phyloP scores from a whole-genome alignment of 768 basidiomycete species.

The Pilatotrama ljubarskyi region DNA sequence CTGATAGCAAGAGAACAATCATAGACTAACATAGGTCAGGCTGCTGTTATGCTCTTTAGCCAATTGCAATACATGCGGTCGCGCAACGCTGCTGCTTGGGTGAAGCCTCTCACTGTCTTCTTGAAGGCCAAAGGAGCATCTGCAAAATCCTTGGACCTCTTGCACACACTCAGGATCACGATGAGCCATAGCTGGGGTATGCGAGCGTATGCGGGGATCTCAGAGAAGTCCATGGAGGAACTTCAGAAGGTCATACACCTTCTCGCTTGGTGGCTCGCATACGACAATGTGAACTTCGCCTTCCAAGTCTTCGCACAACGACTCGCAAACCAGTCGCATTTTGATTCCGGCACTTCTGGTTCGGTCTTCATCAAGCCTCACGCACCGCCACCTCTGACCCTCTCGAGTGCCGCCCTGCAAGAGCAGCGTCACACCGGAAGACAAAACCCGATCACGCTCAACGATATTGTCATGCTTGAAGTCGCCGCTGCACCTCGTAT shows the following conservation, averaged over 20 bases:
- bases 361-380: conserved; percentile 1
- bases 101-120: conserved; percentile 2
- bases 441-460: background rate
- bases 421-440: background rate
- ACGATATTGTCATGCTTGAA: background rate
- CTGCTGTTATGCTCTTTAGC: background rate
- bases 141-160: conserved; percentile 6
- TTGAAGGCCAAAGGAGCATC: conserved; percentile 4
- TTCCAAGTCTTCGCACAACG: conserved; percentile 4
- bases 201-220: background rate
- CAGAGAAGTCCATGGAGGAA: background rate
- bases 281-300: conserved; percentile 17
- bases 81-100: background rate
- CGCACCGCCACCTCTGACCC: background rate
- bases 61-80: background rate
- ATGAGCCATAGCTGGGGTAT: conserved; percentile 16
- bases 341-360: background rate
- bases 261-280: background rate
- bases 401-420: background rate
- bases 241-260: background rate
- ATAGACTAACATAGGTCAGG: background rate
- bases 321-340: background rate
- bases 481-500: background rate
- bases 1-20: no score
- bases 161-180: conserved; percentile 8